Evolutionary conservation across 1,284 basidiomycete species (phyloP).

Genomic region (Tilletia indica): DNA sequence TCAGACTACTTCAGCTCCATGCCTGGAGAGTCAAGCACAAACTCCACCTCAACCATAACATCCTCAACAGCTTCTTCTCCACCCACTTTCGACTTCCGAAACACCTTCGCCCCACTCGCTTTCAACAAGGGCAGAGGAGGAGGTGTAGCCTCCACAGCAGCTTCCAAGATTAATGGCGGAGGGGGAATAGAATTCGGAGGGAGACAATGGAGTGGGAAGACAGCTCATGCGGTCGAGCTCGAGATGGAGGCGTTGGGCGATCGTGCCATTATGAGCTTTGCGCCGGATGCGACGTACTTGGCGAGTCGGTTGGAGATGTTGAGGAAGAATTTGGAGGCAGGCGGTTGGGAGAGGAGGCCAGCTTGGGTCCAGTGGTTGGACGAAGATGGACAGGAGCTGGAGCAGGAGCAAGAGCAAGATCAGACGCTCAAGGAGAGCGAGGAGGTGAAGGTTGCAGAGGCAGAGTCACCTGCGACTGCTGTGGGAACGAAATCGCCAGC

Average conservation of each 20-base stretch:
- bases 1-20: background rate
- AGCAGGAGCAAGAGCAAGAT: background rate
- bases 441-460: background rate
- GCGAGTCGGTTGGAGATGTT: constrained; percentile 44
- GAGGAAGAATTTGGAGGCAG: constrained; percentile 42
- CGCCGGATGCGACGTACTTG: constrained; percentile 46
- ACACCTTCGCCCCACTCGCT: constrained; percentile 11
- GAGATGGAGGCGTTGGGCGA: constrained; percentile 47
- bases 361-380: constrained; percentile 37
- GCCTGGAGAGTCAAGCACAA: background rate
- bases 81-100: constrained; percentile 8
- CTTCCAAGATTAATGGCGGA: constrained; percentile 21
- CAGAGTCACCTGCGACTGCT: background rate
- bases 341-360: constrained; percentile 25
- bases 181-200: constrained; percentile 38
- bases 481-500: background rate
- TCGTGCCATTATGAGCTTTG: constrained; percentile 44
- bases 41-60: background rate
- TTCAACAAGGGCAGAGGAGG: background rate
- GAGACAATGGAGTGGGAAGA: constrained; percentile 46
- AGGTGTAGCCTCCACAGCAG: background rate
- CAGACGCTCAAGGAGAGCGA: background rate
- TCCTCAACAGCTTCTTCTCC: background rate
- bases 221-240: constrained; percentile 48
- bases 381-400: constrained; percentile 30